phyloP scores from a whole-genome alignment of 2,329 filamentous ascomycete genomes.

The Diaporthe australafricana region DNA sequence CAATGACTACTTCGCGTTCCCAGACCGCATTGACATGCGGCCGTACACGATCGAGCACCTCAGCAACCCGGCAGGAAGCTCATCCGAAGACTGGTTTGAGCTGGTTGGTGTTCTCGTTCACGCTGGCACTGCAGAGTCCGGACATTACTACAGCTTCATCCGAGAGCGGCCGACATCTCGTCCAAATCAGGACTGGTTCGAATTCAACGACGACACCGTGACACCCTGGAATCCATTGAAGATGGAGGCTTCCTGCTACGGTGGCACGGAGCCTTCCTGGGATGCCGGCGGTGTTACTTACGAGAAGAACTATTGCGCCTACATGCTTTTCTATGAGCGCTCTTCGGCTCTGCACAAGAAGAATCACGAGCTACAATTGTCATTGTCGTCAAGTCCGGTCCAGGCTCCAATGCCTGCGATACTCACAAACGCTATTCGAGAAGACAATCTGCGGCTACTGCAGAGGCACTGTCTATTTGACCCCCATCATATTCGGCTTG shows the following conservation, averaged over 20 bases:
- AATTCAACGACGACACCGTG: slow-evolving; percentile 94
- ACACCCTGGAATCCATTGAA: slow-evolving; percentile 77
- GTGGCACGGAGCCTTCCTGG: slow-evolving; percentile 70
- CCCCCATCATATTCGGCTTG: slow-evolving; percentile 74
- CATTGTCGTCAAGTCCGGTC: slow-evolving; percentile 52
- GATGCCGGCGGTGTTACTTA: slow-evolving; percentile 59
- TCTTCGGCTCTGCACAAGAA: slow-evolving; percentile 71
- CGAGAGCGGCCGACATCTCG: slow-evolving; percentile 76
- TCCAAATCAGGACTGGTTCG: slow-evolving; percentile 75
- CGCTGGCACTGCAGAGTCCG: slow-evolving; percentile 90
- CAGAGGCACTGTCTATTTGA: slow-evolving; percentile 86
- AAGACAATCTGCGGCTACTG: slow-evolving; percentile 79
- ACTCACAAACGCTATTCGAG: slow-evolving; percentile 70
- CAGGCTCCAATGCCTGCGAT: slow-evolving; percentile 57
- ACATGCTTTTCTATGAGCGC: slow-evolving; percentile 98
- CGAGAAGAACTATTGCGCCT: slow-evolving; percentile 86
- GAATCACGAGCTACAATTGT: slow-evolving; percentile 57
- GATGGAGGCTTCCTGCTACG: slow-evolving; percentile 83
- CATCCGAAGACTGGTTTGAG: slow-evolving; percentile 83
- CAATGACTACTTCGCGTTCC: slow-evolving; percentile 94
- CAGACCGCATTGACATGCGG: slow-evolving; percentile 83
- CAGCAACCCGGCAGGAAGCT: slow-evolving; percentile 67
- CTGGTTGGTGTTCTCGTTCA: slow-evolving; percentile 96
- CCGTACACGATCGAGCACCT: slow-evolving; percentile 91
- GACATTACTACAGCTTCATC: slow-evolving; percentile 97